Base-by-base conservation (phyloP, 2,329 filamentous ascomycete genomes). In the Herpomyces periplanetae region DNA sequence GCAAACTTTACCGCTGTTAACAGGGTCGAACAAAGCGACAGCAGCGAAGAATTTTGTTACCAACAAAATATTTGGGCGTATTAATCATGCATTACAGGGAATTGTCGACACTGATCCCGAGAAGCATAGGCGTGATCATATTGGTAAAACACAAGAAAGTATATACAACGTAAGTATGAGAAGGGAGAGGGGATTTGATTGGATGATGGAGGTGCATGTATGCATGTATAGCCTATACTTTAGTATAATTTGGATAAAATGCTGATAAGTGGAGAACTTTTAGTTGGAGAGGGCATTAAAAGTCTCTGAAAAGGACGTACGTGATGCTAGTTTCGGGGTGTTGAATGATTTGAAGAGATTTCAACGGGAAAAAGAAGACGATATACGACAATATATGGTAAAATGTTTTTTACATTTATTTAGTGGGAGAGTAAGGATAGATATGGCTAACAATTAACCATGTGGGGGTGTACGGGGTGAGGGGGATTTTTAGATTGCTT, bases 31-130 rank as follows among this genome's bases (percentile, higher is more conserved):
- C 4, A 34, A 28, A 16, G 28, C 31, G 8, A 19, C 27, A 3
- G 25, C 25, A 2, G 14, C 66, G n/a, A 69, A 64, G 30, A 44
- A 43, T 17, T 87, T 80, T 26, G 73, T 91, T 25, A 73, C 73
- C 2, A 87, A 52, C 32, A 58, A 75, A 41, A 69, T 96, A 20
- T 91, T 96, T 36, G 80, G 75, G 1, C 65, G 73, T 5, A 62
- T 96, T 25, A 84, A 68, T 21, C 75, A 96, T 39, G 80, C 80
- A 0, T 69, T 91, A 13, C 69, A 91, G 32, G 80, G 80, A 3
- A 75, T 91, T 30, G 75, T 80, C 1, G 80, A 96, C 34, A 68
- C 84, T 16, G 80, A 96, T 33, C 80, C 80, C 0, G 80, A 96
- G 40, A 51, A 73, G 26, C 87, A 73, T 16, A 51, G 80, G 20